These are phyloP conservation scores for Xylaria polymorpha DNA, from an alignment of 2,329 filamentous ascomycete genomes.

Conservation along the genomic window DNA sequence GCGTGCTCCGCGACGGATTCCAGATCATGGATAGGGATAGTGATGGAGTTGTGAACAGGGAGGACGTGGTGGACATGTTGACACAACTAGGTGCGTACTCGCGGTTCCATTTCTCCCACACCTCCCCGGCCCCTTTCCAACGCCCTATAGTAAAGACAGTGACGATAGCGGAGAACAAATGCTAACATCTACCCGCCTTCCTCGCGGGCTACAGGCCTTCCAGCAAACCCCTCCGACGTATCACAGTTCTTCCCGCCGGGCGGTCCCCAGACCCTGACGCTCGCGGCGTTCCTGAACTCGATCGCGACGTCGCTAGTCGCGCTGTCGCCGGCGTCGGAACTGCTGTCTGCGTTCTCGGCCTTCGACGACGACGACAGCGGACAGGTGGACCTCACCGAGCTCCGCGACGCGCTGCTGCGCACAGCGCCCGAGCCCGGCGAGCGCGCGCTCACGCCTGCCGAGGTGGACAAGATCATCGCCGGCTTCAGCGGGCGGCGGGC, in stretches of 20 bases:
- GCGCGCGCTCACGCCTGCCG: slow-evolving; percentile 71
- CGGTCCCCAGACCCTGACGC: slow-evolving; percentile 77
- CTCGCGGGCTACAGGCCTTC: slow-evolving; percentile 68
- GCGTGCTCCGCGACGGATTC: slow-evolving; percentile 91
- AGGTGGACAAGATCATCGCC: slow-evolving; percentile 87
- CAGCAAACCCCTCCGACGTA: slow-evolving; percentile 76
- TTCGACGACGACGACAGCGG: slow-evolving; percentile 97
- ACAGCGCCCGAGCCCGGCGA: slow-evolving; percentile 82
- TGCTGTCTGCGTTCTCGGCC: slow-evolving; percentile 90
- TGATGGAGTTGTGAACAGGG: slow-evolving; percentile 82
- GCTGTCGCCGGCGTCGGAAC: slow-evolving; percentile 81
- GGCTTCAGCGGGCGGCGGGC: slow-evolving; percentile 87
- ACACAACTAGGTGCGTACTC: slow-evolving; percentile 75
- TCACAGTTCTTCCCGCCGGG: slow-evolving; percentile 84
- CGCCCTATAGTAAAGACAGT: not conserved
- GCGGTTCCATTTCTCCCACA: not conserved
- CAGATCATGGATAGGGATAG: slow-evolving; percentile 92
- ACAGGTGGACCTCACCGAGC: slow-evolving; percentile 84
- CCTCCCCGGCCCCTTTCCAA: not conserved
- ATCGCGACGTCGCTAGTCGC: slow-evolving; percentile 79
- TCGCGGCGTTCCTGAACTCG: slow-evolving; percentile 87
- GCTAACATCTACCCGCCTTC: not conserved
- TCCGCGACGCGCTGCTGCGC: slow-evolving; percentile 84
- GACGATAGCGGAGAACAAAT: not conserved
- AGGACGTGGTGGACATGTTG: slow-evolving; percentile 89